Evolutionary conservation across 768 basidiomycete genomes (phyloP).

Genomic region (Strobilomyces dryophilus): DNA sequence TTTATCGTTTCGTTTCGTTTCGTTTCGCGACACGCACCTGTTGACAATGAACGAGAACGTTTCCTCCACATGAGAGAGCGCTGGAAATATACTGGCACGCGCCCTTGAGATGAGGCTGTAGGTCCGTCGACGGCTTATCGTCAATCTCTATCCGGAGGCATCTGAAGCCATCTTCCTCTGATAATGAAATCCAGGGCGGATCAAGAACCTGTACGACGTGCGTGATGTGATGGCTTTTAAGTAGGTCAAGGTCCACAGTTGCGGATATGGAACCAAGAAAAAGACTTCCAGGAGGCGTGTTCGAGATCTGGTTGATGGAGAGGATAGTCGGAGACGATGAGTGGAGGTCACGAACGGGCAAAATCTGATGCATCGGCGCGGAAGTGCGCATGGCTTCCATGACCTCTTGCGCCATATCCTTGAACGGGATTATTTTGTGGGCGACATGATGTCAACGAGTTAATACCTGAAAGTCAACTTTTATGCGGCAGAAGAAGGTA

Average conservation of each 20-base stretch:
- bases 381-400: conserved; percentile 82
- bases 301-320: conserved; percentile 8
- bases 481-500: conserved; percentile 3
- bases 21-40: conserved; percentile 55
- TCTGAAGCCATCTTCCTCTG: conserved; percentile 42
- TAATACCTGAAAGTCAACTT: neutral
- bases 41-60: conserved; percentile 77
- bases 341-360: conserved; percentile 35
- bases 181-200: conserved; percentile 54
- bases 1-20: neutral
- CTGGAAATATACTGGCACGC: conserved; percentile 65
- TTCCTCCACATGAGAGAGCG: conserved; percentile 54
- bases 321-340: conserved; percentile 17
- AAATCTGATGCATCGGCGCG: conserved; percentile 79
- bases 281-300: conserved; percentile 43
- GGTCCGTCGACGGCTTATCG: conserved; percentile 57
- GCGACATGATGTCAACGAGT: neutral
- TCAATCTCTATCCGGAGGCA: conserved; percentile 66
- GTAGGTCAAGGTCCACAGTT: conserved; percentile 50
- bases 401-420: conserved; percentile 67
- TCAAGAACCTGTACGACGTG: conserved; percentile 68
- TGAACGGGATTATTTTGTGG: conserved; percentile 68
- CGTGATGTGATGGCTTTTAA: conserved; percentile 46
- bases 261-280: conserved; percentile 68
- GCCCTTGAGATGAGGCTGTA: conserved; percentile 63